Percentiles rank a stretch among this genome's conserved stretches.
Conservation (phyloP, 2,329 filamentous ascomycete species). For the Lasiodiplodia gonubiensis region DNA sequence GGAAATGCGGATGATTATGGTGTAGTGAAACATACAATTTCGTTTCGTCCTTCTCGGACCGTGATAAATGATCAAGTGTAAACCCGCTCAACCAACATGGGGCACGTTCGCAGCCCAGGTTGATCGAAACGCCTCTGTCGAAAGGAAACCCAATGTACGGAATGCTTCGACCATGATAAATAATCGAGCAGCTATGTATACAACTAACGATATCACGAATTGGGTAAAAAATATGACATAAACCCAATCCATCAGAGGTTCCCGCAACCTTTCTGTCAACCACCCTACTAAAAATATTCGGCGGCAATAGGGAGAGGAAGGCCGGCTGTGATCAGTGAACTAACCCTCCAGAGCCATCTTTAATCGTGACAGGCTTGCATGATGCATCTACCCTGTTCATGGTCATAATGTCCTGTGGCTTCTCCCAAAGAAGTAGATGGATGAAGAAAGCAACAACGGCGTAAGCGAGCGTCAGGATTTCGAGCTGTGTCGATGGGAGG, state of each 20-base stretch:
- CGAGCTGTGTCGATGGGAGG: neutral
- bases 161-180: slow-evolving; percentile 3
- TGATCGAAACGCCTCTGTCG: neutral
- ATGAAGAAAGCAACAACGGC: neutral
- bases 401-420: neutral
- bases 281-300: too few species aligned
- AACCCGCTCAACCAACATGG: neutral
- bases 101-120: neutral
- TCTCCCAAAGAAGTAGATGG: neutral
- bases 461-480: neutral
- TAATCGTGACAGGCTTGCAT: neutral
- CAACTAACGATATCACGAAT: too few species aligned
- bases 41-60: neutral
- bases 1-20: neutral
- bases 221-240: too few species aligned
- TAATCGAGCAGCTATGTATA: neutral
- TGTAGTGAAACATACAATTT: neutral
- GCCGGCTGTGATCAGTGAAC: neutral
- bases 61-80: neutral
- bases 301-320: too few species aligned
- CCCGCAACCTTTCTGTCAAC: too few species aligned
- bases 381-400: neutral
- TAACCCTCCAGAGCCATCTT: neutral
- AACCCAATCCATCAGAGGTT: too few species aligned
- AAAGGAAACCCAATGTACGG: neutral